Conservation (phyloP, 352 stramenopile genomes). For the Phytophthora tubulina region DNA sequence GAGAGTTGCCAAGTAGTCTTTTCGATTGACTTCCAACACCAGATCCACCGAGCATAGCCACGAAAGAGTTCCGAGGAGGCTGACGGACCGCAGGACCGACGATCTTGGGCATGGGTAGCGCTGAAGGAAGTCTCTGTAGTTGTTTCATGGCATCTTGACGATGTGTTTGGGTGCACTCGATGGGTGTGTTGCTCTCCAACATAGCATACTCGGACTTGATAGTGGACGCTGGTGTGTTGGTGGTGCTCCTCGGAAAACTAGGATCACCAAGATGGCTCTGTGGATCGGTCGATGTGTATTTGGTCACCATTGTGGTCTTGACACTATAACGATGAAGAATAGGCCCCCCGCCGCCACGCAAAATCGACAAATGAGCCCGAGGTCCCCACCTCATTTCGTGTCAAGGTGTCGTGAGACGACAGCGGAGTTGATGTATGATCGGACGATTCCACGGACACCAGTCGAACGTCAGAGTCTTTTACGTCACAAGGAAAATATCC, state of each 20-base stretch:
- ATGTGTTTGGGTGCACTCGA: conserved; percentile 36
- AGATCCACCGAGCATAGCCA: conserved; percentile 35
- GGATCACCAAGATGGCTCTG: not conserved
- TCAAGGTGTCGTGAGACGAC: not conserved
- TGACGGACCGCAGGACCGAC: conserved; percentile 16
- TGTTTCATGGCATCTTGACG: conserved; percentile 1
- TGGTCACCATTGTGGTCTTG: conserved; percentile 15
- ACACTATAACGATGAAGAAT: not conserved
- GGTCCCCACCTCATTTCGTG: not conserved
- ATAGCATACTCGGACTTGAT: conserved; percentile 31
- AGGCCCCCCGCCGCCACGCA: not conserved
- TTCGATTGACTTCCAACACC: not conserved
- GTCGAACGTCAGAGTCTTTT: conserved; percentile 1
- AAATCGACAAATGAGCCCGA: conserved; percentile 26
- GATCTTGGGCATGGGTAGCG: conserved; percentile 35
- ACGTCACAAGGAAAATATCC: not conserved
- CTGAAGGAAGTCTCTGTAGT: conserved; percentile 7
- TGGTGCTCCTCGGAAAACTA: conserved; percentile 16
- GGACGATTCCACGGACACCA: conserved; percentile 6
- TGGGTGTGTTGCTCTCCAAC: conserved; percentile 38
- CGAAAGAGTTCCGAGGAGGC: conserved; percentile 18
- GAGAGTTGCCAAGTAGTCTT: conserved; percentile 13
- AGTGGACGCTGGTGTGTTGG: conserved; percentile 18
- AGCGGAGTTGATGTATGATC: not conserved
- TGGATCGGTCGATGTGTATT: conserved; percentile 1